Evolutionary conservation across 495 filamentous ascomycete genomes (phyloP).

Genomic region (Evansstolkia leycettana): DNA sequence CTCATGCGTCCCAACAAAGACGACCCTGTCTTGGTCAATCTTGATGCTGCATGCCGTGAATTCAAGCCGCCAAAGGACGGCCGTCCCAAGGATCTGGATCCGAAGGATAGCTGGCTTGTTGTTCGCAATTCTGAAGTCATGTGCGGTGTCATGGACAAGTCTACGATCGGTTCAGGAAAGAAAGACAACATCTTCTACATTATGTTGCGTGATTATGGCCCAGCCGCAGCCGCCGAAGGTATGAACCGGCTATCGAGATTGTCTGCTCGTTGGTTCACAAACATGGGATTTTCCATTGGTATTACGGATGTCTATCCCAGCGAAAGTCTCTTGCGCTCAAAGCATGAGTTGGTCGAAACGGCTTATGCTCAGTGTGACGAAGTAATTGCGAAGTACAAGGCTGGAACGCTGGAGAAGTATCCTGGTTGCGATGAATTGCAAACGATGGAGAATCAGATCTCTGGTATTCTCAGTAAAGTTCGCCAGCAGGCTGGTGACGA

Average conservation of each 20-base stretch:
- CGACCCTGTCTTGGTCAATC: constrained; percentile 71
- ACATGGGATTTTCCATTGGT: constrained; percentile 91
- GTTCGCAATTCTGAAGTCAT: constrained; percentile 95
- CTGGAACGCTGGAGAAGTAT: constrained; percentile 66
- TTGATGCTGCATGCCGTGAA: constrained; percentile 84
- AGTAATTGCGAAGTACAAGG: constrained; percentile 72
- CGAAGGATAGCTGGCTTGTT: constrained; percentile 77
- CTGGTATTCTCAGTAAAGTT: constrained; percentile 82
- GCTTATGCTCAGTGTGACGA: constrained; percentile 74
- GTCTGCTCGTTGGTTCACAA: constrained; percentile 75
- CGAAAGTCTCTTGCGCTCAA: constrained; percentile 49
- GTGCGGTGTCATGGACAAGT: constrained; percentile 97
- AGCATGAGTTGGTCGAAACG: constrained; percentile 59
- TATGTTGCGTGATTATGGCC: constrained; percentile 86
- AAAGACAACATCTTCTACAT: constrained; percentile 97
- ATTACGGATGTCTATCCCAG: constrained; percentile 88
- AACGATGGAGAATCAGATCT: constrained; percentile 83
- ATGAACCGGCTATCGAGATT: constrained; percentile 93
- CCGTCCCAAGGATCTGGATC: constrained; percentile 56
- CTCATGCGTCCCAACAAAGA: constrained; percentile 83
- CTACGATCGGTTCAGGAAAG: constrained; percentile 88
- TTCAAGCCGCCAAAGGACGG: constrained; percentile 45
- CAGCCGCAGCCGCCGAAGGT: constrained; percentile 71
- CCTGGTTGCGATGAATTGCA: constrained; percentile 82
- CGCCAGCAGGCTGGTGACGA: constrained; percentile 81